Evolutionary conservation across 1,139 yeast genomes (phyloP), one percentile per base, ranked within the genome.

Genomic region (Zygoascus hellenicus): DNA sequence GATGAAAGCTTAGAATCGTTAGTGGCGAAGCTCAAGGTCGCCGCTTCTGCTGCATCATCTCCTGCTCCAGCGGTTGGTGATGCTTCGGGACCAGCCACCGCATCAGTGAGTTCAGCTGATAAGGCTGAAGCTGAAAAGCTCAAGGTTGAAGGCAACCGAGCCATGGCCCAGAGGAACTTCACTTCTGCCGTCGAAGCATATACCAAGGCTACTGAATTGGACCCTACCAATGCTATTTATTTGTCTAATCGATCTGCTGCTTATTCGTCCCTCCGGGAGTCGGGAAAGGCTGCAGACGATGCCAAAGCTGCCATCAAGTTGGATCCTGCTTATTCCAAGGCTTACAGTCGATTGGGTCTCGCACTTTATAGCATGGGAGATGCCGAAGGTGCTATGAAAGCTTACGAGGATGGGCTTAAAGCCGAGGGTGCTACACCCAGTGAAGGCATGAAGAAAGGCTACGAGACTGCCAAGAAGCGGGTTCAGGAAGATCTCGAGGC

Each of bases 201-300:
- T 67, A 76, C 95, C 9, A 78, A 77, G 51, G 97, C 98, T n/a
- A 80, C 90, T 54, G 80, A 70, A 30, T 68, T 83, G 48, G 77
- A 82, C 54, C 79, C 88, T 45, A 65, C 75, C 13, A 89, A 89
- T 64, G 90, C 89, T 13, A 86, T 94, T 26, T 94, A 83, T 68
- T 79, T 77, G 54, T 89, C 97, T 32, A 92, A 92, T 71, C 80
- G 99, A 64, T 97, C 99, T 14, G 98, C 99, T 43, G 98, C 98
- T 5, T 81, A 85, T 66, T 86, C 96, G 14, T 87, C 96, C 7
- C 64, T 77, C 40, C 76, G 81, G 51, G 74, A 87, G 53, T 92
- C 86, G 61, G 83, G 78, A 14, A 71, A 77, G 54, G 98, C 99
- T 1, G 78, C 85, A 41, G 72, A 70, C 39, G 99, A 92, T 65